These are phyloP conservation scores for Ophiostoma australiae DNA, from an alignment of 2,329 filamentous ascomycete genomes.

Conservation along the genomic window DNA sequence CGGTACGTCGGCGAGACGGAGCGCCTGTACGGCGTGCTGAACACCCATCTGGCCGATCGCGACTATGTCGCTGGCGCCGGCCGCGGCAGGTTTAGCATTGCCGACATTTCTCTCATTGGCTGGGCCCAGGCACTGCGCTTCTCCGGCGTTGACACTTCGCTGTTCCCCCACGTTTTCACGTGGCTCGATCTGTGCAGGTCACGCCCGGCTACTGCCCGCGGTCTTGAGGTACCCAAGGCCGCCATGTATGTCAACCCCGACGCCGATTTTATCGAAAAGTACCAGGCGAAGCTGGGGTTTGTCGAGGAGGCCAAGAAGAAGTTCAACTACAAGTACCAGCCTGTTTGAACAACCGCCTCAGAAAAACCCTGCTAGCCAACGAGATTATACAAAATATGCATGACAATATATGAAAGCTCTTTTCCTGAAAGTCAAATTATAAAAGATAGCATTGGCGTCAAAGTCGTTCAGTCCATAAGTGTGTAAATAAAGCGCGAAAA, in stretches of 20 bases:
- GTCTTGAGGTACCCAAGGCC: conserved; percentile 53
- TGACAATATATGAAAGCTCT: neutral
- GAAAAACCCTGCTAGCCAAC: neutral
- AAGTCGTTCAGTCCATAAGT: neutral
- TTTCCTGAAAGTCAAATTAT: neutral
- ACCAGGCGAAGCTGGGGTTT: conserved; percentile 36
- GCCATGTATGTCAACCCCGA: conserved; percentile 38
- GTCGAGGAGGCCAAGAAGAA: conserved; percentile 42
- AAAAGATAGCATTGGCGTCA: neutral
- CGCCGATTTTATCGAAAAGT: conserved; percentile 40
- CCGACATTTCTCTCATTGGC: conserved; percentile 67
- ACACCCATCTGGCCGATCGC: conserved; percentile 55
- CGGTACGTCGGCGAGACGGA: conserved; percentile 72
- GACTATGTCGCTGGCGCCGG: conserved; percentile 52
- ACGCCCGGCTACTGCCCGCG: conserved; percentile 59
- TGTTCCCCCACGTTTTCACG: conserved; percentile 60
- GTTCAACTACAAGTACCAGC: conserved; percentile 46
- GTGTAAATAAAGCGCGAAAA: neutral
- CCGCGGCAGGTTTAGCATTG: conserved; percentile 56
- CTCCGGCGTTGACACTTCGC: conserved; percentile 56
- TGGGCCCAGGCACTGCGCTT: conserved; percentile 60
- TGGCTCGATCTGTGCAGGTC: conserved; percentile 61
- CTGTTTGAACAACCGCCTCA: conserved; percentile 33
- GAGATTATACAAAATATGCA: neutral
- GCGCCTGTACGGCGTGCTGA: conserved; percentile 67